Evolutionary conservation across 1,284 basidiomycete genomes (phyloP).

Genomic region (Caloboletus firmus): DNA sequence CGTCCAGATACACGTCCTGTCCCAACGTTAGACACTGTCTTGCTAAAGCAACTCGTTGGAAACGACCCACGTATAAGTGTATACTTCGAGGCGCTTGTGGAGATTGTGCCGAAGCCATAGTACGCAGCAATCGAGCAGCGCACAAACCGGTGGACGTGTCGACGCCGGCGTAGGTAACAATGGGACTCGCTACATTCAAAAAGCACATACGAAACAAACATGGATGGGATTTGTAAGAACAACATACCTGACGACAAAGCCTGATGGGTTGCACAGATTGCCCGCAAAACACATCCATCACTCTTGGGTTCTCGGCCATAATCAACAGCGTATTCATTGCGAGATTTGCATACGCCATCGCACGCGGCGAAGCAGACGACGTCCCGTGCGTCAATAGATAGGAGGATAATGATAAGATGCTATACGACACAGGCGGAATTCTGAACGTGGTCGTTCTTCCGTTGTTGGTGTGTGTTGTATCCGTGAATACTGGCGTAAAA

Average conservation of each 20-base stretch:
- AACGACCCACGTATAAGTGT: conserved; percentile 51
- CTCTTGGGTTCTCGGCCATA: conserved; percentile 48
- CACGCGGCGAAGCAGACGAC: conserved; percentile 53
- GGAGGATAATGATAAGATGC: conserved; percentile 55
- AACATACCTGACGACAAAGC: conserved; percentile 59
- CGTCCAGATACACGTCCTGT: conserved; percentile 54
- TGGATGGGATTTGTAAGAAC: not conserved
- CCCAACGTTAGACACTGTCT: not conserved
- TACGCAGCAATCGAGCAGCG: conserved; percentile 61
- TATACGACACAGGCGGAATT: conserved; percentile 41
- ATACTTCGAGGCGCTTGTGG: conserved; percentile 56
- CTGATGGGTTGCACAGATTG: conserved; percentile 42
- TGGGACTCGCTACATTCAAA: conserved; percentile 46
- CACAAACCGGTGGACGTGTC: conserved; percentile 49
- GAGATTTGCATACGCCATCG: conserved; percentile 59
- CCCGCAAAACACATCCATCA: conserved; percentile 47
- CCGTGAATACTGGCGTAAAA: conserved; percentile 47
- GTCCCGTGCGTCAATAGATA: conserved; percentile 65
- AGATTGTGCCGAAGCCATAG: conserved; percentile 70
- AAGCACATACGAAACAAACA: not conserved
- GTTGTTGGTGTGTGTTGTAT: conserved; percentile 34
- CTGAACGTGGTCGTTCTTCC: conserved; percentile 12
- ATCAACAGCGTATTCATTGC: conserved; percentile 51
- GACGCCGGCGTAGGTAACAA: conserved; percentile 42
- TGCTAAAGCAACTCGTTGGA: not conserved